Base-by-base conservation (phyloP, 2,329 filamentous ascomycete genomes). In the Ophiostoma tasmaniense region DNA sequence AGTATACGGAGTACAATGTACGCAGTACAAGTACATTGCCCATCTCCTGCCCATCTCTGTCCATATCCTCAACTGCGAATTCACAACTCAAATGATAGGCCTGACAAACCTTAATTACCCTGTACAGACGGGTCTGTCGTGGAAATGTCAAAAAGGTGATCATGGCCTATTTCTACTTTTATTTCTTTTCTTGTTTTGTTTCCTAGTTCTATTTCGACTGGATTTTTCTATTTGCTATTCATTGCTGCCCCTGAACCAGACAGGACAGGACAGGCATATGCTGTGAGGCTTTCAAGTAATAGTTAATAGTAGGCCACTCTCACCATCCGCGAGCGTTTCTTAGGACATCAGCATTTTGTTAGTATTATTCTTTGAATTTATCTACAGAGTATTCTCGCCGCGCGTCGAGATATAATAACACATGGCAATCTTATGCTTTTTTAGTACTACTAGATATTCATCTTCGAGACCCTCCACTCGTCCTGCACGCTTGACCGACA, bases 101-200 rank as follows among this genome's bases (percentile, higher is more conserved):
- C 50, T 55, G 50, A 55, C 50, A 55, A 55, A 55, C 50, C 50
- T 55, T 55, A 55, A 55, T 55, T 25, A 55, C 50, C n/a, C 8
- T 8, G 33, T n/a, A 33, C 33, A 8, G 22, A 55, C 50, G 5
- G 45, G 50, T n/a, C 22, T 55, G 50, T 55, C n/a, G 25, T 55
- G 8, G 8, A 55, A 55, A 55, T 55, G n/a, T 25, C 50, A 3
- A 55, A 55, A 55, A 55, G 50, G 50, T 55, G 50, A 55, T 55
- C 50, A 55, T 55, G 22, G n/a, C 50, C 50, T 25, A 55, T 55
- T 55, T 55, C n/a, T 55, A 25, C 14, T 25, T 25, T 10, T 8
- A 33, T 33, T 33, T 33, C 33, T 33, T 33, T 33, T 8, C 33
- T 33, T 6, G 33, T 33, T 2, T 2, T 39, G 13, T 39, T 39